Evolutionary conservation across 2,329 filamentous ascomycete species (phyloP), one percentile per base, ranked within the genome.

Genomic region (Clonostachys rosea): DNA sequence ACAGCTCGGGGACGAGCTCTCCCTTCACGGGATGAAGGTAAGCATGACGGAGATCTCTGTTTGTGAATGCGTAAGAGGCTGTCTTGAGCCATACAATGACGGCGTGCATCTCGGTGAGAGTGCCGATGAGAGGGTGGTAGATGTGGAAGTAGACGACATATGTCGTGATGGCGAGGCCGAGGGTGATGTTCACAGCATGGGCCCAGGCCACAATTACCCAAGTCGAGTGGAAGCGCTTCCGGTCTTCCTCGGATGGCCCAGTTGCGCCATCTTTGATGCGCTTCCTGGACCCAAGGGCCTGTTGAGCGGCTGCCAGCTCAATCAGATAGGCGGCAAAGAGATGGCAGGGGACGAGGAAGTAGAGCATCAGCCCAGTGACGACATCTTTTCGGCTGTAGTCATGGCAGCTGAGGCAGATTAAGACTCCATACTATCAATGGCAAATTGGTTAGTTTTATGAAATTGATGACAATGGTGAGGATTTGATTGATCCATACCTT

Each of bases 31-130:
- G 88, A 59, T 95, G 88, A 18, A 97, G 78, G 62, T 90, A 89
- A 16, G 92, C 90, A 62, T 96, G 90, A 39, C 94, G 87, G 34
- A 99, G 80, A 63, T 99, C 94, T 53, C 94, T 85, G 66, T 99
- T 99, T 24, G 94, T 97, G 59, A 97, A 88, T 20, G 92, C 94
- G 62, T 97, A 99, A 0, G 91, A 96, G 53, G 90, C 89, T 34
- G 88, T 91, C 73, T 99, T 99, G 59, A 99, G 79, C 86, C 91
- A 96, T 44, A 97, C 91, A 47, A 97, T 88, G 58, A 97, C 84
- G 53, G 91, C 91, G 63, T 99, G 94, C 50, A 95, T 70, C 67
- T 97, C 89, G 53, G 88, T 91, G 43, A 96, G 71, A 1, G 91
- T 96, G 40, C 94, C 94, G 56, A 99, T 95, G 16, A 95, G 79